phyloP scores from a whole-genome alignment of 2,329 filamentous ascomycete species.

The Trichophyton schoenleinii region DNA sequence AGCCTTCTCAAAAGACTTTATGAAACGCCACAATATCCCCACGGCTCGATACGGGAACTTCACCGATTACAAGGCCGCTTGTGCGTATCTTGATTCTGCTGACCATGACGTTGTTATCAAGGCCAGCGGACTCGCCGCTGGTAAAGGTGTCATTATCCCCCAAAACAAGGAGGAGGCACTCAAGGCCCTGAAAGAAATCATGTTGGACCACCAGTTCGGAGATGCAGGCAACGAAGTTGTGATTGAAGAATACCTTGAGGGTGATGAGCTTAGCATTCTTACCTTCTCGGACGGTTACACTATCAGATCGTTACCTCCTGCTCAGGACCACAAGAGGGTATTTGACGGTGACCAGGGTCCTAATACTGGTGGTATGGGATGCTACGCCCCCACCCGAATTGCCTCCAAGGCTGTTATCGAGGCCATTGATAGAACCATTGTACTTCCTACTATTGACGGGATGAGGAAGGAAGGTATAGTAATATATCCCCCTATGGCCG shows the following conservation, averaged over 20 bases:
- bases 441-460: conserved; percentile 80
- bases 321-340: conserved; percentile 93
- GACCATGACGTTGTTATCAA: conserved; percentile 79
- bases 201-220: conserved; percentile 79
- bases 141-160: conserved; percentile 90
- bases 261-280: conserved; percentile 83
- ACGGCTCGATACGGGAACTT: conserved; percentile 90
- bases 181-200: conserved; percentile 71
- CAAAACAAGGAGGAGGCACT: conserved; percentile 70
- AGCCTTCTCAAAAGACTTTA: conserved; percentile 95
- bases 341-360: conserved; percentile 80
- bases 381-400: conserved; percentile 81
- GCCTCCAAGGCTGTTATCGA: conserved; percentile 63
- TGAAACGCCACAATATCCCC: conserved; percentile 79
- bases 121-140: conserved; percentile 78
- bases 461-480: conserved; percentile 61
- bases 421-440: conserved; percentile 63
- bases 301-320: conserved; percentile 71
- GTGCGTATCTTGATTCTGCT: conserved; percentile 59
- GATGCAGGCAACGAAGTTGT: conserved; percentile 80
- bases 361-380: conserved; percentile 97
- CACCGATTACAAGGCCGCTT: conserved; percentile 58
- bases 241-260: conserved; percentile 84
- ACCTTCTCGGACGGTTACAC: conserved; percentile 84
- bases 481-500: conserved; percentile 31